Conservation (phyloP, 2,329 filamentous ascomycete genomes). For the Teratosphaeria zuluensis region DNA sequence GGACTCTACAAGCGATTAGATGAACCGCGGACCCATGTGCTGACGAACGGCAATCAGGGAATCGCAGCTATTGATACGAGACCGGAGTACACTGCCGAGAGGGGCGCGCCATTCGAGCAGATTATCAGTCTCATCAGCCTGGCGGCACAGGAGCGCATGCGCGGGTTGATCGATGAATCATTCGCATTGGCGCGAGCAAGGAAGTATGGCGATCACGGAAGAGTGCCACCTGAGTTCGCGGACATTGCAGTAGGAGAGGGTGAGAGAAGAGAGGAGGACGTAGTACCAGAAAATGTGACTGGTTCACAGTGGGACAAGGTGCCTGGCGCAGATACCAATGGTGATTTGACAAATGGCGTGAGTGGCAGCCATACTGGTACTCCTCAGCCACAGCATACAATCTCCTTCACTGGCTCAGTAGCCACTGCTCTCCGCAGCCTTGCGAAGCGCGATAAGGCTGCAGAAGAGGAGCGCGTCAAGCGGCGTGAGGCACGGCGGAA, state of each 20-base stretch:
- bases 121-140: conserved; percentile 76
- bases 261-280: conserved; percentile 24
- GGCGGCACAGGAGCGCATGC: conserved; percentile 68
- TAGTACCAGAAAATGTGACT: conserved; percentile 28
- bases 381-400: conserved; percentile 32
- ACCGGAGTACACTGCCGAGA: conserved; percentile 47
- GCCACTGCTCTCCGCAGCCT: conserved; percentile 49
- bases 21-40: conserved; percentile 11
- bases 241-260: conserved; percentile 54
- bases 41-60: conserved; percentile 21
- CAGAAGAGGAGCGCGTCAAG: conserved; percentile 55
- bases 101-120: conserved; percentile 65
- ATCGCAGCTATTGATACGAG: conserved; percentile 14
- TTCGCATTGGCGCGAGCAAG: conserved; percentile 60
- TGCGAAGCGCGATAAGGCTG: conserved; percentile 56
- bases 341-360: conserved; percentile 1
- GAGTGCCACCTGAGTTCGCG: conserved; percentile 66
- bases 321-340: conserved; percentile 2
- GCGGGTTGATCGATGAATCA: conserved; percentile 68
- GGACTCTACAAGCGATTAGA: conserved; percentile 33
- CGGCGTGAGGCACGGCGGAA: conserved; percentile 35
- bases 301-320: conserved; percentile 24
- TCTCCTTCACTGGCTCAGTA: conserved; percentile 35
- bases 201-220: conserved; percentile 68
- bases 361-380: conserved; percentile 10